These are phyloP conservation scores for Trypanosomatidae sp. DNA, from an alignment of 208 protist species.

Conservation along the genomic window DNA sequence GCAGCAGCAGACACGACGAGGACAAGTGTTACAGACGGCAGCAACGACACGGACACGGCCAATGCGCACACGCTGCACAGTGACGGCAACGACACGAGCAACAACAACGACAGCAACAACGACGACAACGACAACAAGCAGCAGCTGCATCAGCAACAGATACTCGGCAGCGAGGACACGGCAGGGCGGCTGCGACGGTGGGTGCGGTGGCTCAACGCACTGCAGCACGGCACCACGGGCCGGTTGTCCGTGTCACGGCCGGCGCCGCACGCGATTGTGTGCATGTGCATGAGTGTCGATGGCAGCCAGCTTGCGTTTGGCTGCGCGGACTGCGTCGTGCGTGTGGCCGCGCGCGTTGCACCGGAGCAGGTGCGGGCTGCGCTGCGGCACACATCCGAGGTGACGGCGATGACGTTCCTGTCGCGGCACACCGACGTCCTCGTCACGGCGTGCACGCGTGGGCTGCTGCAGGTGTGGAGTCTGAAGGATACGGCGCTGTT, in stretches of 20 bases:
- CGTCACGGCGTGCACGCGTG: slow-evolving; percentile 82
- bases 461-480: slow-evolving; percentile 80
- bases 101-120: not conserved
- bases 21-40: too few species aligned
- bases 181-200: slow-evolving; percentile 7
- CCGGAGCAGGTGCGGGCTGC: slow-evolving; percentile 4
- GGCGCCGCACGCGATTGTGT: slow-evolving; percentile 21
- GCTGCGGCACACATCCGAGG: slow-evolving; percentile 15
- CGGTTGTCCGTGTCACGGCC: slow-evolving; percentile 18
- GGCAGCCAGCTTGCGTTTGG: slow-evolving; percentile 48
- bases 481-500: slow-evolving; percentile 50
- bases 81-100: not conserved
- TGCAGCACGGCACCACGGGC: slow-evolving; percentile 34
- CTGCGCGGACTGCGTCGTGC: slow-evolving; percentile 30
- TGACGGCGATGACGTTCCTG: slow-evolving; percentile 54
- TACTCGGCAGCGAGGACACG: too few species aligned
- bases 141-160: too few species aligned
- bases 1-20: too few species aligned
- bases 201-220: slow-evolving; percentile 53
- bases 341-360: slow-evolving; percentile 37
- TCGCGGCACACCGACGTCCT: slow-evolving; percentile 28
- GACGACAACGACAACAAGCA: slow-evolving; percentile 2
- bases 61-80: not conserved
- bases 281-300: slow-evolving; percentile 27
- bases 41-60: not conserved